Conservation (phyloP, 2,329 filamentous ascomycete species). For the Magnaporthiopsis poae region DNA sequence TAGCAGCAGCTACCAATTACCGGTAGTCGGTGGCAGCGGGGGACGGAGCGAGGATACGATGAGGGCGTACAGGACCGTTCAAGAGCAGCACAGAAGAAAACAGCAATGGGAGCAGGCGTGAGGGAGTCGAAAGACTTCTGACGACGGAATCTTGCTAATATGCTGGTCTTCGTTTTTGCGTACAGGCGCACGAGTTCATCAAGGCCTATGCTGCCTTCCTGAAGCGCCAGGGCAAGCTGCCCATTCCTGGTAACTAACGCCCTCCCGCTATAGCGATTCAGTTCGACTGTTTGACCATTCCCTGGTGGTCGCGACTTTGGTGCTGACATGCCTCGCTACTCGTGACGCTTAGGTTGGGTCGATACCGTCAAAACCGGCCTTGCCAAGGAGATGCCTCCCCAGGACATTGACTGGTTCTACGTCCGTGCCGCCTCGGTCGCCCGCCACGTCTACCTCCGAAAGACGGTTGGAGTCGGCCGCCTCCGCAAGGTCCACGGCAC, state of each 20-base stretch:
- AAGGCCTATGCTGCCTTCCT: constrained; percentile 75
- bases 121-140: constrained; percentile 65
- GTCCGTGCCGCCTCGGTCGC: constrained; percentile 86
- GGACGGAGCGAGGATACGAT: neutral
- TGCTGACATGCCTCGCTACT: constrained; percentile 1
- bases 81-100: constrained; percentile 16
- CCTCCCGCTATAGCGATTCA: neutral
- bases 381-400: constrained; percentile 93
- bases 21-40: neutral
- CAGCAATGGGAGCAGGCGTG: constrained; percentile 51
- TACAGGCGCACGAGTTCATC: constrained; percentile 82
- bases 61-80: constrained; percentile 9
- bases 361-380: constrained; percentile 98
- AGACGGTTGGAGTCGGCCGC: constrained; percentile 94
- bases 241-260: constrained; percentile 63
- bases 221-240: constrained; percentile 89
- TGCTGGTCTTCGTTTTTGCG: constrained; percentile 30
- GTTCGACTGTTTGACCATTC: neutral
- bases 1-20: neutral
- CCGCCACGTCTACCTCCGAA: constrained; percentile 97
- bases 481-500: constrained; percentile 86
- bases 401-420: constrained; percentile 96
- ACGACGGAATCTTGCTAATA: constrained; percentile 66
- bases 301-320: neutral
- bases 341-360: constrained; percentile 66